These are phyloP conservation scores for Chrysoporthe puriensis DNA, from an alignment of 2,329 filamentous ascomycete genomes.

Conservation along the genomic window DNA sequence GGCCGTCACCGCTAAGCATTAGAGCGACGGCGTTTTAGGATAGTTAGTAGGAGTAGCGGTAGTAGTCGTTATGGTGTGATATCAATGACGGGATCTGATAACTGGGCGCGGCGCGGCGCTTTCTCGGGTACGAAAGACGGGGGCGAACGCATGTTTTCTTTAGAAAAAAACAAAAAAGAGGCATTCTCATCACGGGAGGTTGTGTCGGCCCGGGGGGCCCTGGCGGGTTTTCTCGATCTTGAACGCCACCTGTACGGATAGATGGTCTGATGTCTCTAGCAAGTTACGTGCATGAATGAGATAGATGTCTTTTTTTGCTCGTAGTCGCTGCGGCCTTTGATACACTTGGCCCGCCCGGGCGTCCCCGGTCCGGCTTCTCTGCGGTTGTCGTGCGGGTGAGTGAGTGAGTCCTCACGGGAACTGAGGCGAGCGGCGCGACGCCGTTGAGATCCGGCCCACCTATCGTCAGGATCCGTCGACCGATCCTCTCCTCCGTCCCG, in stretches of 20 bases:
- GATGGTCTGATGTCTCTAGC: background rate
- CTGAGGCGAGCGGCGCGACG: no score
- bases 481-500: no score
- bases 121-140: background rate
- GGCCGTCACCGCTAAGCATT: conserved; percentile 69
- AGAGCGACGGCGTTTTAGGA: conserved; percentile 46
- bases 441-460: no score
- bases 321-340: background rate
- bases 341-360: background rate
- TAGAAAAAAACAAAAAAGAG: background rate
- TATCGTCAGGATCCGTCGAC: no score
- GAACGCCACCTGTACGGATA: background rate
- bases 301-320: background rate
- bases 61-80: no score
- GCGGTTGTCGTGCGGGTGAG: background rate
- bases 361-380: background rate
- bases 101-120: background rate
- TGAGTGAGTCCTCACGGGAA: background rate
- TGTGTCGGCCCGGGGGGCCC: background rate
- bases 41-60: no score
- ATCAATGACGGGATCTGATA: no score
- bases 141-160: background rate
- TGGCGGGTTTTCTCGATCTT: background rate
- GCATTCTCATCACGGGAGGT: background rate
- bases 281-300: background rate